Evolutionary conservation across 1,139 yeast species (phyloP), one percentile per base, ranked within the genome.

Genomic region (Scheffersomyces cryptocercus): DNA sequence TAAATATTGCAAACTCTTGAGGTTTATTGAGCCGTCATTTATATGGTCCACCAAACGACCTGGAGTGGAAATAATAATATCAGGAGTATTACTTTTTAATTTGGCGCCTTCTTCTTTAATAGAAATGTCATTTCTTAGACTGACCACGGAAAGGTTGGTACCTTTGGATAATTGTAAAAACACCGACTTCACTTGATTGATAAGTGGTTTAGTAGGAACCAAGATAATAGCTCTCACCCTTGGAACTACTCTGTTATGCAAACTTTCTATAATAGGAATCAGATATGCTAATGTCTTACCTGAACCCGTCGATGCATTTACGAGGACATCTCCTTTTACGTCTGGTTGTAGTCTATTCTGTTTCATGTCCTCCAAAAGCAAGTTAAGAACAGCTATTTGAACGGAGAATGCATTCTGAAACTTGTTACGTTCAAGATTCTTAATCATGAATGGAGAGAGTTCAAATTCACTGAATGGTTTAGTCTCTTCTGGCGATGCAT

Each of bases 221-320:
- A 93, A 62, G 1, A 93, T 73, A 3, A 93, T 70, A 28, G 95
- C 95, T 39, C 97, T 71, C 3, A 88, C 65, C 41, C 83, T 71
- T 1, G 96, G 93, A 2, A 89, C 91, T 0, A 79, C 70, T 47
- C 97, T 74, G 11, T 67, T 64, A 12, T 76, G 69, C 42, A 93
- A 70, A 4, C 81, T 70, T 49, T 90, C 90, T 2, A 95, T 74
- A 9, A 93, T 78, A 1, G 99, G 99, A 3, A 93, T 75, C 47
- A 83, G 77, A 60, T 93, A 93, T 7, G 97, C 96, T 42, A 95
- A 69, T 0, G 99, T 93, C 61, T 93, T 93, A 57, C 99, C 99
- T 0, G 96, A 87, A 41, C 99, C 99, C 0, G 99, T 93, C 4
- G 95, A 82, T 1, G 99, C 96, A 62, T 93, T 91, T 4, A 93